phyloP scores from a whole-genome alignment of 164 flowering plant genomes.

The Chimonanthus salicifolius region DNA sequence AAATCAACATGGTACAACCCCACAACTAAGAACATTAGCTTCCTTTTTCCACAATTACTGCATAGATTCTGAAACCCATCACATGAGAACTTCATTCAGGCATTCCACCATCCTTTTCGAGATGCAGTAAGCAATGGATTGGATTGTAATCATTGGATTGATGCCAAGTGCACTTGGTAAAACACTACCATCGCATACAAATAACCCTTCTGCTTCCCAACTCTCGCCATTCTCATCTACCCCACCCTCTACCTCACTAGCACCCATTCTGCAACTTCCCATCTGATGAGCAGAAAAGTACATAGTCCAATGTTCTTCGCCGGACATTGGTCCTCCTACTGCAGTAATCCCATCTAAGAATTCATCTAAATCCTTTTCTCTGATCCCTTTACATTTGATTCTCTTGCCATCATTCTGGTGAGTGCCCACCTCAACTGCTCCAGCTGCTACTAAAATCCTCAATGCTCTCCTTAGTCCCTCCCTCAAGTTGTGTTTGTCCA shows the following conservation, averaged over 20 bases:
- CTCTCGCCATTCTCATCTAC: conserved; percentile 47
- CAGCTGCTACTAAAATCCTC: conserved; percentile 40
- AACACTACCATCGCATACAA: conserved; percentile 40
- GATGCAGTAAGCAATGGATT: conserved; percentile 37
- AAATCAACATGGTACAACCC: neutral
- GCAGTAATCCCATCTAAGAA: conserved; percentile 24
- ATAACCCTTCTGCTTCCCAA: conserved; percentile 43
- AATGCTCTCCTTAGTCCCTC: conserved; percentile 25
- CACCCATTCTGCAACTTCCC: conserved; percentile 45
- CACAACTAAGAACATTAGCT: neutral
- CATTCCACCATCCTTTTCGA: conserved; percentile 25
- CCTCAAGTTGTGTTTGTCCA: conserved; percentile 31
- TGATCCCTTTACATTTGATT: conserved; percentile 26
- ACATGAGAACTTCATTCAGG: conserved; percentile 1
- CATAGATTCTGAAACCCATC: neutral
- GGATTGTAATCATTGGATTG: conserved; percentile 48
- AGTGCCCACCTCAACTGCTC: conserved; percentile 44
- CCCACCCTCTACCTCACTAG: conserved; percentile 25
- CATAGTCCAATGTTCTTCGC: conserved; percentile 22
- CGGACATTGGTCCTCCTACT: conserved; percentile 16
- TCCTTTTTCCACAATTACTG: neutral
- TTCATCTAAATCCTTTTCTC: conserved; percentile 28
- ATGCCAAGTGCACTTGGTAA: conserved; percentile 41
- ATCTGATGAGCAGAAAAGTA: conserved; percentile 38
- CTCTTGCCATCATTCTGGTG: conserved; percentile 31